Base-by-base conservation (phyloP, 73 alveolate species). In the Paramecium primaurelia region DNA sequence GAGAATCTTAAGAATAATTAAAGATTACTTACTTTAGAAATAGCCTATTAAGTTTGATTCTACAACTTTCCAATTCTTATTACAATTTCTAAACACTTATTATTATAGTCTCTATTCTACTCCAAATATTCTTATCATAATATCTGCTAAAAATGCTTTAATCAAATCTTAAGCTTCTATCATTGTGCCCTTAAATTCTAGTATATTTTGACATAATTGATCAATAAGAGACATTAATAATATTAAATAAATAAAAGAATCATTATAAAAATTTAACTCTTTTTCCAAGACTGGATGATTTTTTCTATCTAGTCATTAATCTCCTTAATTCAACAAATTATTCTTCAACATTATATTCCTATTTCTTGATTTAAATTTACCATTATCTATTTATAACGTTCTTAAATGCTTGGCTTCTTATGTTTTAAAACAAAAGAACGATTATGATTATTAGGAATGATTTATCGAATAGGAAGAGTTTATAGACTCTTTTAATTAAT, bases 261-360 rank as follows among this genome's bases (percentile, higher is more conserved):
- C 84, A 64, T 64, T 20, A 26, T 64, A 64, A 14, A 26, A 64
- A 64, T 34, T 64, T 28, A 64, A 64, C 84, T 9, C 84, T 64
- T 64, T 34, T 28, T 32, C 84, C 84, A 64, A 64, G 84, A 32
- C 84, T 64, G 5, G 84, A 64, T 10, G 84, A 28, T 34, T 64
- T 64, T 64, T 64, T 64, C 84, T 64, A 28, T 64, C 84, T 4
- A 26, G 84, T 32, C 84, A 64, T 64, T 64, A 64, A 64, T 64
- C 84, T 64, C 16, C 84, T 64, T 51, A 64, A 64, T 64, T 64
- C 84, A 1, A 64, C 49, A n/a, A 64, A 64, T 64, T 64, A 11
- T 0, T 64, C 84, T 28, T 64, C 84, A 14, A 64, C 84, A 26
- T 64, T 64, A 34, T 64, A 64, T 12, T 64, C 47, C 84, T 64